Conservation (phyloP, 805 yeast species). For the Debaryomyces maramus region DNA sequence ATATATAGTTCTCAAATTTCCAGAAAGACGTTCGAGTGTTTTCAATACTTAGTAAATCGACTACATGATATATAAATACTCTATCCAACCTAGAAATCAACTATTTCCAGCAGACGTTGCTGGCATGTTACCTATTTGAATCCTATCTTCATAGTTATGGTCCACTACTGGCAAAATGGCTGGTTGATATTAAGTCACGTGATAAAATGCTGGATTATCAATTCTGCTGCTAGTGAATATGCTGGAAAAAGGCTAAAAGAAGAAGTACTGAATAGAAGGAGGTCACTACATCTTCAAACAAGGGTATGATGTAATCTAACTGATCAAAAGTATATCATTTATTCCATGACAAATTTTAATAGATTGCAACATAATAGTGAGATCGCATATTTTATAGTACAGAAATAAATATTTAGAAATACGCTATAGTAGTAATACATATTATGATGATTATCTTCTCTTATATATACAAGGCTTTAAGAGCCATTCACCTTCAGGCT, state of each 20-base stretch:
- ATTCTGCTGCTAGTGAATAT: too few species aligned
- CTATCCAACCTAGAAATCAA: not conserved
- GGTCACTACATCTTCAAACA: too few species aligned
- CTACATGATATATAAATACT: not conserved
- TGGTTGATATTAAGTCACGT: slow-evolving; percentile 1
- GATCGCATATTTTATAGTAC: not conserved
- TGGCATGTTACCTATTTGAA: not conserved
- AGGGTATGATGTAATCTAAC: too few species aligned
- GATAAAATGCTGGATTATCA: too few species aligned
- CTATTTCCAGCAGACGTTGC: not conserved
- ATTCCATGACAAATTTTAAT: too few species aligned
- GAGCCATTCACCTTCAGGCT: slow-evolving; percentile 83
- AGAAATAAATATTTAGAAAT: too few species aligned
- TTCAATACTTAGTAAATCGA: not conserved
- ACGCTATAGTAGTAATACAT: too few species aligned
- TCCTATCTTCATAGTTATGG: not conserved
- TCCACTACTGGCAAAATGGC: slow-evolving; percentile 1
- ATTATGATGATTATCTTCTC: slow-evolving; percentile 64
- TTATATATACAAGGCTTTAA: slow-evolving; percentile 96
- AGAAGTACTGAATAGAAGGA: too few species aligned
- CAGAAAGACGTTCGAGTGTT: not conserved
- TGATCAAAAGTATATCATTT: too few species aligned
- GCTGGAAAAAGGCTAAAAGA: too few species aligned
- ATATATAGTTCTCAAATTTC: not conserved
- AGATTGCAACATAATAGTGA: not conserved